Evolutionary conservation across 495 filamentous ascomycete species (phyloP).

Genomic region (Penicillium chermesinum): DNA sequence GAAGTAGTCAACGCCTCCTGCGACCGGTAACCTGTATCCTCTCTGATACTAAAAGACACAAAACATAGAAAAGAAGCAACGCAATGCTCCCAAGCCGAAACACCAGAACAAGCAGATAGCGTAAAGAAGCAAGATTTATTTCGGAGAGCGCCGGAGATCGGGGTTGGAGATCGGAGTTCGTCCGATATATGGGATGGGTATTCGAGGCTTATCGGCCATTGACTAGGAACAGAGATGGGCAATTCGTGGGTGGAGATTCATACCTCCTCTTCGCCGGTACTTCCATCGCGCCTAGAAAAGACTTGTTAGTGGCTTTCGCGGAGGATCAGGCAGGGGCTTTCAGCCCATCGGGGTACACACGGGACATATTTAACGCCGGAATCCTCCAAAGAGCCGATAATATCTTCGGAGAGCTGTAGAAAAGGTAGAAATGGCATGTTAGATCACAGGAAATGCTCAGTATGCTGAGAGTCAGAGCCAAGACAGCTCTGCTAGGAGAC

Average conservation of each 20-base stretch:
- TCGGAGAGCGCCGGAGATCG: no score
- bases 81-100: slow-evolving; percentile 24
- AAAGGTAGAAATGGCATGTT: not conserved
- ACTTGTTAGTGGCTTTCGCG: slow-evolving; percentile 1
- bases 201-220: not conserved
- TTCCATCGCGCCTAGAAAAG: slow-evolving; percentile 44
- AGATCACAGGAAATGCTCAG: not conserved
- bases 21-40: no score
- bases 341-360: slow-evolving; percentile 23
- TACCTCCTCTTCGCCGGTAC: slow-evolving; percentile 44
- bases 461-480: not conserved
- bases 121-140: no score
- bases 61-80: slow-evolving; percentile 9
- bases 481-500: slow-evolving; percentile 10
- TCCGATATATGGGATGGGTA: not conserved
- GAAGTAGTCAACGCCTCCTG: no score
- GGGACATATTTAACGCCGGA: slow-evolving; percentile 67
- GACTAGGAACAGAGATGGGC: not conserved
- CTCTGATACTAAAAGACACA: no score
- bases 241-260: slow-evolving; percentile 2
- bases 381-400: slow-evolving; percentile 60
- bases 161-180: not conserved
- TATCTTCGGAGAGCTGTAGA: slow-evolving; percentile 54
- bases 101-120: slow-evolving; percentile 11
- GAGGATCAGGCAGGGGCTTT: not conserved